These are phyloP conservation scores for Eutrema yunnanense DNA, from an alignment of 345 rosid genomes.

Conservation along the genomic window DNA sequence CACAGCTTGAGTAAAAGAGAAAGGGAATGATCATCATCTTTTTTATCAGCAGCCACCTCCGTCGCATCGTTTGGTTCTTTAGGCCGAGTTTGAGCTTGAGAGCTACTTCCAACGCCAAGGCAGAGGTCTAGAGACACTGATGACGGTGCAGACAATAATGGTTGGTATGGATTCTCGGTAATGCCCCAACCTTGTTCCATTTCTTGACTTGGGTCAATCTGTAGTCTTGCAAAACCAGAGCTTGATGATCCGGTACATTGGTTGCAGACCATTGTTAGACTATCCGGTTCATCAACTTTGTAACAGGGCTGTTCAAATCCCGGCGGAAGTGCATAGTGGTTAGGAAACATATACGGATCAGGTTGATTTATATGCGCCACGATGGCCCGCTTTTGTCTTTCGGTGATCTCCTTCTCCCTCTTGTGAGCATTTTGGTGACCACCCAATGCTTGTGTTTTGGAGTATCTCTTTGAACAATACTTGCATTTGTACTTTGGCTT, in stretches of 20 bases:
- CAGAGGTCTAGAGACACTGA: neutral
- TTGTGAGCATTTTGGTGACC: constrained; percentile 24
- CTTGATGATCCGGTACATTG: neutral
- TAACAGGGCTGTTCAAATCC: neutral
- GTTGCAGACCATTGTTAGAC: neutral
- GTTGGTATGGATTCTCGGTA: neutral
- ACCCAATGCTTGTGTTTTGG: constrained; percentile 4
- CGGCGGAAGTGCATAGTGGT: neutral
- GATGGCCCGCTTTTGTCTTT: neutral
- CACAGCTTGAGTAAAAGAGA: constrained; percentile 2
- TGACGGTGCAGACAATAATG: neutral
- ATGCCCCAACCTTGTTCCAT: neutral
- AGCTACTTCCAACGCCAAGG: neutral
- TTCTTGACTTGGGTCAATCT: neutral
- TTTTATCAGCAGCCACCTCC: neutral
- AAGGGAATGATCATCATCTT: neutral
- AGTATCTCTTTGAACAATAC: neutral
- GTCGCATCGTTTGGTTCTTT: neutral
- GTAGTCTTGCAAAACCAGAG: neutral
- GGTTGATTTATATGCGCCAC: neutral
- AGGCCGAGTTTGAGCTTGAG: neutral
- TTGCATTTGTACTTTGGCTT: neutral
- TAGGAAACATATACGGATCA: neutral
- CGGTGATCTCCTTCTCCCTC: neutral
- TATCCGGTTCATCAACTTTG: neutral